Evolutionary conservation across 495 filamentous ascomycete species (phyloP).

Genomic region (Cercophora newfieldiana): DNA sequence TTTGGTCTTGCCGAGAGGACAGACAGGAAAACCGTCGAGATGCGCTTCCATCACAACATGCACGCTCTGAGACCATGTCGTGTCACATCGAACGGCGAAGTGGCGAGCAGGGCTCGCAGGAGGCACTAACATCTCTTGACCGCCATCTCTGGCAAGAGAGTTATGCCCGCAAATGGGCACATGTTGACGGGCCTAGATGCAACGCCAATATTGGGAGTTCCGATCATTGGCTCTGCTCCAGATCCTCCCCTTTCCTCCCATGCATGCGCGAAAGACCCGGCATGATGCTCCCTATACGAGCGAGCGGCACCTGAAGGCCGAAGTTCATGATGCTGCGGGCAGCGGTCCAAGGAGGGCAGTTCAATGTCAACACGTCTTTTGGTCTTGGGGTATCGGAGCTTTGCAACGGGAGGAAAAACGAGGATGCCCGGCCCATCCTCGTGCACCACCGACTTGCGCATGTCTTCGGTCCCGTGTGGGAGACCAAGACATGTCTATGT

Average conservation of each 20-base stretch:
- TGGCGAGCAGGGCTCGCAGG: not conserved
- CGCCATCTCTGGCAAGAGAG: not conserved
- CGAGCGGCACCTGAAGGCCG: not conserved
- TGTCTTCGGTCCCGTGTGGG: not conserved
- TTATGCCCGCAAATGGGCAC: slow-evolving; percentile 1
- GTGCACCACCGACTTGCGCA: not conserved
- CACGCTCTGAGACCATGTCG: not conserved
- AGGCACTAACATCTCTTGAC: slow-evolving; percentile 1
- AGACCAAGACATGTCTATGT: not conserved
- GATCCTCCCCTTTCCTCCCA: not conserved
- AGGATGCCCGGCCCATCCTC: not conserved
- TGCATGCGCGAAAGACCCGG: not conserved
- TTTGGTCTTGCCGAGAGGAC: not conserved
- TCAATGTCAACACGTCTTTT: not conserved
- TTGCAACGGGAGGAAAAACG: not conserved
- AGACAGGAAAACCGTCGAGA: slow-evolving; percentile 3
- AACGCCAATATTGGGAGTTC: not conserved
- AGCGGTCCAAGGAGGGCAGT: no score
- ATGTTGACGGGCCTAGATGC: not conserved
- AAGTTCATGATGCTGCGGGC: not conserved
- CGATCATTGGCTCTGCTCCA: not conserved
- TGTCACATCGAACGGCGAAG: slow-evolving; percentile 9
- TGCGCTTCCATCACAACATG: no score
- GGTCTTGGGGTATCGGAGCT: not conserved
- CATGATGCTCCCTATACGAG: not conserved